These are phyloP conservation scores for Cryptococcus deneoformans DNA, from an alignment of 1,284 basidiomycete species.

Conservation along the genomic window DNA sequence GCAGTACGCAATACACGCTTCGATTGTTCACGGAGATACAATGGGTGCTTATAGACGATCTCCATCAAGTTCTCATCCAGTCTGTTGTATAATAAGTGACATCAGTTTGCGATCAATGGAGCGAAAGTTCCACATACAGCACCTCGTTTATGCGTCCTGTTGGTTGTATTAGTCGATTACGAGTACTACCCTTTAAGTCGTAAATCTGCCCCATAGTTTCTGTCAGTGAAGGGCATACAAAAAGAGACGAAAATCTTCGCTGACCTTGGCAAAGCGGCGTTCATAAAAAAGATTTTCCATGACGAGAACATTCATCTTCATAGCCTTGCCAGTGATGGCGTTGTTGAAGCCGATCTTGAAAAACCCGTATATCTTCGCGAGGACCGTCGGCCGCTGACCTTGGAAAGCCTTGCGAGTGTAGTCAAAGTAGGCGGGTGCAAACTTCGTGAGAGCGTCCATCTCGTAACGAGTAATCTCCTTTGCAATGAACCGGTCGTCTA, in stretches of 20 bases:
- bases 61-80: conserved; percentile 51
- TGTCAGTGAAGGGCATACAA: not conserved
- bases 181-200: conserved; percentile 88
- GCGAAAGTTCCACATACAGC: conserved; percentile 49
- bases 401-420: conserved; percentile 78
- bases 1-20: conserved; percentile 89
- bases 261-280: conserved; percentile 76
- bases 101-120: not conserved
- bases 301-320: conserved; percentile 91
- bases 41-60: conserved; percentile 58
- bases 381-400: conserved; percentile 84
- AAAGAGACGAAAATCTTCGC: not conserved
- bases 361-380: conserved; percentile 97
- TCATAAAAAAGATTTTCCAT: conserved; percentile 99
- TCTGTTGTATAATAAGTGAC: conserved; percentile 46
- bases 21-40: conserved; percentile 92
- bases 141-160: conserved; percentile 92
- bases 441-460: conserved; percentile 92
- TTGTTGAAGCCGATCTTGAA: conserved; percentile 94
- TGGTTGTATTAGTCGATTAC: conserved; percentile 85
- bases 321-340: conserved; percentile 68
- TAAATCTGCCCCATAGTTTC: conserved; percentile 63
- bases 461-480: conserved; percentile 93
- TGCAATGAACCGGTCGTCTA: conserved; percentile 97
- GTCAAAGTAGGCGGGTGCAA: conserved; percentile 96